phyloP scores from a whole-genome alignment of 495 filamentous ascomycete species.

The Penicillium bialowiezense region DNA sequence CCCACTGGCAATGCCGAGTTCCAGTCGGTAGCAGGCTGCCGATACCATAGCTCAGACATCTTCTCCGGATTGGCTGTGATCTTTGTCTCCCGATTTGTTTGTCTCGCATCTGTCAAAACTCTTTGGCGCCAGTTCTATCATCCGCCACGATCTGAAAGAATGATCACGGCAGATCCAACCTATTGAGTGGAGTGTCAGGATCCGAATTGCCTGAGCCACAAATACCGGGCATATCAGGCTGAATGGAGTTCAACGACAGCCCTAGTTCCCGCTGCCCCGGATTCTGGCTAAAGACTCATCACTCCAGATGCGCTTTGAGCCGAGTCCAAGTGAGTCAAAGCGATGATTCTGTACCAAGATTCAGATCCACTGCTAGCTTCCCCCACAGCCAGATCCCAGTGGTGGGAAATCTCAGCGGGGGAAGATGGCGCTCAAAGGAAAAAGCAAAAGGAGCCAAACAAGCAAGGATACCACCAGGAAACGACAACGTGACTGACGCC shows the following conservation, averaged over 20 bases:
- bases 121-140: constrained; percentile 2
- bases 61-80: not conserved
- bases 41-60: constrained; percentile 35
- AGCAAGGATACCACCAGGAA: not conserved
- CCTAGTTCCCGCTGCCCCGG: not conserved
- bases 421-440: not conserved
- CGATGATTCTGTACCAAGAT: not conserved
- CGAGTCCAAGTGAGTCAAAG: not conserved
- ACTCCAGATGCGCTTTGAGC: too few relatives aligned
- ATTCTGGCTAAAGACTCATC: constrained; percentile 5
- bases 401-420: constrained; percentile 15
- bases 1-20: constrained; percentile 43
- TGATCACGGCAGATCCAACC: too few relatives aligned
- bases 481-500: constrained; percentile 12
- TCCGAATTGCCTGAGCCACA: too few relatives aligned
- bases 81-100: not conserved
- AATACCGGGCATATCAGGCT: too few relatives aligned
- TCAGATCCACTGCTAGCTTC: not conserved
- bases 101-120: not conserved
- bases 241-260: not conserved
- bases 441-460: not conserved
- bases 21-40: constrained; percentile 18
- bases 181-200: not conserved
- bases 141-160: not conserved
- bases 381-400: constrained; percentile 15